These are phyloP conservation scores for Phytopythium ostracodes DNA, from an alignment of 352 stramenopile species.

Conservation along the genomic window DNA sequence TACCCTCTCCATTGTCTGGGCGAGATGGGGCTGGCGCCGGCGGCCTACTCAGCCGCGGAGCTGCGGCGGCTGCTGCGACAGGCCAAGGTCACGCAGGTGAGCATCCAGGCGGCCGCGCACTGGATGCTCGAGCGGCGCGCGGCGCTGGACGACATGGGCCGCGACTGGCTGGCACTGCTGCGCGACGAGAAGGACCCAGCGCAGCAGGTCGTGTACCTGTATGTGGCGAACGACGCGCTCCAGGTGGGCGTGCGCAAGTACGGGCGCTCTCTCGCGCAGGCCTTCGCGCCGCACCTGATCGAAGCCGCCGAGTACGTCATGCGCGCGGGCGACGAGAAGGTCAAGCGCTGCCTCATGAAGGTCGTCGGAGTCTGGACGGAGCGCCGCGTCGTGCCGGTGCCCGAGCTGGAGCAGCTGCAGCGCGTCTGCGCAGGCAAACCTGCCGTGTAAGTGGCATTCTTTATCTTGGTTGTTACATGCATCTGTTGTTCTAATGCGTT, in stretches of 20 bases:
- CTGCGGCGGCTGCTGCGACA: conserved; percentile 60
- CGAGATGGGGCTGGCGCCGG: not conserved
- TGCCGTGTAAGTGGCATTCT: conserved; percentile 31
- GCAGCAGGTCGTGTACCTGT: conserved; percentile 81
- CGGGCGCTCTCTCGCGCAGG: conserved; percentile 57
- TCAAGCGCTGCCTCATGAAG: conserved; percentile 84
- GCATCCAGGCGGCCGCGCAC: conserved; percentile 73
- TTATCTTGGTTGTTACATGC: not conserved
- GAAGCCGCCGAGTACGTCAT: conserved; percentile 65
- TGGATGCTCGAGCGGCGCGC: conserved; percentile 74
- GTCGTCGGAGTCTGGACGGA: conserved; percentile 86
- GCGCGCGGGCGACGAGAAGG: conserved; percentile 62
- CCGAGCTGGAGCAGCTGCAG: conserved; percentile 58
- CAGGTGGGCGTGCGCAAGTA: conserved; percentile 81
- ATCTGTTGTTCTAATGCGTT: conserved; percentile 1
- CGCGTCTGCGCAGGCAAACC: conserved; percentile 74
- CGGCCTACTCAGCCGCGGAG: conserved; percentile 47
- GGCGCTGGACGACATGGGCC: conserved; percentile 56
- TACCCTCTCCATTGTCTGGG: not conserved
- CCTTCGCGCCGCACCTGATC: conserved; percentile 58
- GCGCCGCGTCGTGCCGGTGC: conserved; percentile 48
- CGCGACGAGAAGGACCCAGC: conserved; percentile 35
- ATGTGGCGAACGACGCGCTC: conserved; percentile 86
- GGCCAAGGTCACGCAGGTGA: conserved; percentile 77
- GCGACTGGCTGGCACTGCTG: conserved; percentile 51